phyloP scores from a whole-genome alignment of 768 basidiomycete species.

The Leccinellum rugosiceps region DNA sequence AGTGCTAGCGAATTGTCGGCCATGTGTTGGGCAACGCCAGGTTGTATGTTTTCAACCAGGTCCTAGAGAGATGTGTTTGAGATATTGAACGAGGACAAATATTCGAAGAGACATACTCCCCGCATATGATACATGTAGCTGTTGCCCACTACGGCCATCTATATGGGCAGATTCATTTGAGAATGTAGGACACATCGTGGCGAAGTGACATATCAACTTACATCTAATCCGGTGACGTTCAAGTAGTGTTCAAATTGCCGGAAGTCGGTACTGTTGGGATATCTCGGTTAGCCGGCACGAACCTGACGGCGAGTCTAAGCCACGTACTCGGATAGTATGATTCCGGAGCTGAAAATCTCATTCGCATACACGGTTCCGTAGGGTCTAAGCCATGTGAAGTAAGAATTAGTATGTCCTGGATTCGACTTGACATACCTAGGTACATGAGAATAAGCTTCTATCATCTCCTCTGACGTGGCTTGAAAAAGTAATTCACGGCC shows the following conservation, averaged over 20 bases:
- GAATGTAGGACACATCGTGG: not conserved
- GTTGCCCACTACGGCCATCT: conserved; percentile 91
- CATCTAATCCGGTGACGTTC: conserved; percentile 88
- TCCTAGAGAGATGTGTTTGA: conserved; percentile 39
- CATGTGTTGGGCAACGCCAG: conserved; percentile 88
- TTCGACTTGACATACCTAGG: conserved; percentile 72
- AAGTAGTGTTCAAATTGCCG: conserved; percentile 90
- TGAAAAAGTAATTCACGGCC: conserved; percentile 93
- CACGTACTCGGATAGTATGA: conserved; percentile 82
- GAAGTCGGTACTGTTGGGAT: conserved; percentile 76
- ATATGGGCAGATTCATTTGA: conserved; percentile 7
- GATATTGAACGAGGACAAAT: not conserved
- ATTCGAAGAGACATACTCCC: conserved; percentile 46
- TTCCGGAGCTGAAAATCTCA: conserved; percentile 89
- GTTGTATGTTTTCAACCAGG: conserved; percentile 77
- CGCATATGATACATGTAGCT: conserved; percentile 94
- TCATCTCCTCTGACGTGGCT: conserved; percentile 94
- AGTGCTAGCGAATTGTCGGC: conserved; percentile 84
- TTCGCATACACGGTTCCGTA: conserved; percentile 88
- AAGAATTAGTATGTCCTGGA: not conserved
- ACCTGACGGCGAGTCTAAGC: not conserved
- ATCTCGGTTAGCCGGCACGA: conserved; percentile 11
- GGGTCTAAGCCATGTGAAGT: conserved; percentile 46
- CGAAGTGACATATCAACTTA: conserved; percentile 34
- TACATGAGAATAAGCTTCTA: conserved; percentile 81